These are phyloP conservation scores for Tetrapyrgos nigripes DNA, from an alignment of 1,284 basidiomycete genomes.

Conservation along the genomic window DNA sequence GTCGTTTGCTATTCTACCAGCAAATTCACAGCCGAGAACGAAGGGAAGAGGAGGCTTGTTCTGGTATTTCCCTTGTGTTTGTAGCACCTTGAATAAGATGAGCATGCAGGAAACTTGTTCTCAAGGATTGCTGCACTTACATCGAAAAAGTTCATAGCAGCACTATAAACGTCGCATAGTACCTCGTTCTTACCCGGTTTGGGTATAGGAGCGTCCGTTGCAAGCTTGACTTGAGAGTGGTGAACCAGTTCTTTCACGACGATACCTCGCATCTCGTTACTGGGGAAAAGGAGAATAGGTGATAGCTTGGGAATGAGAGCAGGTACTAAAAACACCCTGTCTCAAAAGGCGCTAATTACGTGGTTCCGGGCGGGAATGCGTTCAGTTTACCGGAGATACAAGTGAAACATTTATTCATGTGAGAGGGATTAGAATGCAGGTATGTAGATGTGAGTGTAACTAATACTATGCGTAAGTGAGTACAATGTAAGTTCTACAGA, in stretches of 20 bases:
- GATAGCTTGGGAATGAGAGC: neutral
- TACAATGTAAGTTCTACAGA: slow-evolving; percentile 16
- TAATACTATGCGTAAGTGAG: slow-evolving; percentile 8
- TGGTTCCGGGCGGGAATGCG: neutral
- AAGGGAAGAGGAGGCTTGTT: slow-evolving; percentile 85
- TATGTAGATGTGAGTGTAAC: neutral
- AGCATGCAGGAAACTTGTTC: neutral
- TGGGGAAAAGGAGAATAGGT: neutral
- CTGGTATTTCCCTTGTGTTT: slow-evolving; percentile 91
- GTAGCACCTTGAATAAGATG: slow-evolving; percentile 64
- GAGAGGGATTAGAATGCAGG: neutral
- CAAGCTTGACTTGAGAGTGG: slow-evolving; percentile 70
- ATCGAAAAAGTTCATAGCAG: slow-evolving; percentile 84
- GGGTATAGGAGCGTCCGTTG: slow-evolving; percentile 67
- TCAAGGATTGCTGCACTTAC: slow-evolving; percentile 41
- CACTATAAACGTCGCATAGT: slow-evolving; percentile 83
- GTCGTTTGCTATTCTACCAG: slow-evolving; percentile 75
- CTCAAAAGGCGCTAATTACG: too few relatives aligned
- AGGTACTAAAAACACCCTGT: too few relatives aligned
- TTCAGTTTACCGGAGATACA: neutral
- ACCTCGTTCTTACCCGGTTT: slow-evolving; percentile 63
- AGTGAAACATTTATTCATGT: too few relatives aligned
- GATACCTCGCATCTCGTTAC: slow-evolving; percentile 77
- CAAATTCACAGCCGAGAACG: slow-evolving; percentile 85
- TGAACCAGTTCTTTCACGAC: slow-evolving; percentile 77